A percentile compares a stretch with the other conserved stretches of the same genome.
Evolutionary conservation across 2,329 filamentous ascomycete species (phyloP).

Genomic region (Zymoseptoria ardabiliae): DNA sequence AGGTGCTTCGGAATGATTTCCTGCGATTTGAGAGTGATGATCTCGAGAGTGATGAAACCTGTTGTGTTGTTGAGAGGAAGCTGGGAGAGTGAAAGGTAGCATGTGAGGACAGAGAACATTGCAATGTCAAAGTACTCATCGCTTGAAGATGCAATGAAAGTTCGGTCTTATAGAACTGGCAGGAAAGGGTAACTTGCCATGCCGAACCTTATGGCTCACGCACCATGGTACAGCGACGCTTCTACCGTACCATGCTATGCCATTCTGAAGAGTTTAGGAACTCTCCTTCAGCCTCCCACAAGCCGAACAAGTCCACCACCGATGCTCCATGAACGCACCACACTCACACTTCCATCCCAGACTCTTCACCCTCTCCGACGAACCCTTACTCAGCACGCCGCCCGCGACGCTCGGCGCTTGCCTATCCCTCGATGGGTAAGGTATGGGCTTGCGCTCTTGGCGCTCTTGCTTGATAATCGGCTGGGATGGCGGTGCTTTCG

Average conservation of each 20-base stretch:
- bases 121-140: too few species aligned
- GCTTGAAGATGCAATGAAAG: too few species aligned
- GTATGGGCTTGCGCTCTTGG: conserved; percentile 15
- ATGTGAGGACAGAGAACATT: too few species aligned
- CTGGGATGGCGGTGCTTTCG: conserved; percentile 7
- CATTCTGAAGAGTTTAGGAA: conserved; percentile 31
- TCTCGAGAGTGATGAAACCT: too few species aligned
- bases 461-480: background rate
- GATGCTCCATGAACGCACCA: conserved; percentile 55
- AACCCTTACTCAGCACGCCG: conserved; percentile 6
- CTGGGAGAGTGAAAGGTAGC: too few species aligned
- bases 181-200: too few species aligned
- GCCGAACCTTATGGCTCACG: too few species aligned
- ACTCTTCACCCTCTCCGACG: conserved; percentile 35
- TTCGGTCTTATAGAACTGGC: too few species aligned
- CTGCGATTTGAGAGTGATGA: too few species aligned
- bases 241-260: background rate
- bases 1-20: background rate
- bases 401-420: conserved; percentile 1
- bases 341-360: conserved; percentile 56
- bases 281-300: conserved; percentile 53
- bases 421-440: conserved; percentile 1
- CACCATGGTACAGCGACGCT: background rate
- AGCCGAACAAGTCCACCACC: conserved; percentile 57
- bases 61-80: too few species aligned